Evolutionary conservation across 441 rosid genomes (phyloP), one percentile per base, ranked within the genome.

Genomic region (Corymbia calophylla): DNA sequence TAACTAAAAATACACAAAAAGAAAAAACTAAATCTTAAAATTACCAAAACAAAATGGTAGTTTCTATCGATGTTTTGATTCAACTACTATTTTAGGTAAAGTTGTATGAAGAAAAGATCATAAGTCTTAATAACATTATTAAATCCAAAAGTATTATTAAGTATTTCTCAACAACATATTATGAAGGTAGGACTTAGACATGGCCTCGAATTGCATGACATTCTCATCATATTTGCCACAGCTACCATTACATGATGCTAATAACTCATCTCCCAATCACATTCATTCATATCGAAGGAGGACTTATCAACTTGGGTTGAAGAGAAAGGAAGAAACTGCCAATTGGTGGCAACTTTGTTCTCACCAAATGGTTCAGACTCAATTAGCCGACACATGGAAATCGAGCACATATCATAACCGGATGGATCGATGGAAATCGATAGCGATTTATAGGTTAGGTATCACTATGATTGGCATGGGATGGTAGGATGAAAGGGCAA

Each of bases 191-290:
- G 29, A 56, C 62, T 56, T 64, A n/a, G 19, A n/a, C 35, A 7
- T 64, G 70, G 15, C 70, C 35, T 64, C 3, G 19, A 64, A 64
- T 2, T 64, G 73, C 21, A 14, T n/a, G 19, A 64, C 35, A 31
- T 68, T 31, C 44, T 58, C 35, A 68, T 32, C 44, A 68, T 31
- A 68, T 68, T 68, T 68, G 4, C 44, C 77, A 68, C 0, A 44
- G 77, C 44, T 68, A 68, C 77, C 77, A 68, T 16, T 17, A 32
- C 77, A 31, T 8, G 77, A 32, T 44, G 29, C 18, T 23, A 77
- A 44, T 23, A 44, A 39, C n/a, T 21, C 27, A 12, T 12, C 84
- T 44, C 9, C 13, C 51, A 0, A 3, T 44, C n/a, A 21, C 29
- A 44, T 77, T 44, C 84, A 25, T 77, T 77, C 84, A 44, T 21